These are phyloP conservation scores for Hymenoscyphus linearis DNA, from an alignment of 2,329 filamentous ascomycete genomes.

Conservation along the genomic window DNA sequence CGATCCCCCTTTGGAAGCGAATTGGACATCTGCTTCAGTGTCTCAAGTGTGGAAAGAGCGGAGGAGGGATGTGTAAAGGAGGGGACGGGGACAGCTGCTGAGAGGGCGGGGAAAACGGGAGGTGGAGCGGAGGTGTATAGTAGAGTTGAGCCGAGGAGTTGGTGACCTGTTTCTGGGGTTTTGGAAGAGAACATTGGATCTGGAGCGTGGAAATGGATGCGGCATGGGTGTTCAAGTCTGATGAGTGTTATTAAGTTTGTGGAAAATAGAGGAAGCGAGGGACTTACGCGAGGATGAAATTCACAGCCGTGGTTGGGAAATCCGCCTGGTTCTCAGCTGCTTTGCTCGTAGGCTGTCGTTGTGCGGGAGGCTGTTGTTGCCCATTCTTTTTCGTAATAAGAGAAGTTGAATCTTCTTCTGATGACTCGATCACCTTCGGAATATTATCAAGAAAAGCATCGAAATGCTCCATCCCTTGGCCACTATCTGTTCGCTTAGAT, in stretches of 20 bases:
- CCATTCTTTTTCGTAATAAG: not conserved
- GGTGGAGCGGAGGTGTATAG: slow-evolving; percentile 22
- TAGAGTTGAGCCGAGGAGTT: slow-evolving; percentile 26
- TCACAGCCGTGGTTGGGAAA: slow-evolving; percentile 23
- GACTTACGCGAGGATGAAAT: slow-evolving; percentile 29
- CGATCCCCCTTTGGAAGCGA: slow-evolving; percentile 21
- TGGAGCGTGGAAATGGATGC: slow-evolving; percentile 21
- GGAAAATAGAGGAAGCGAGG: not conserved
- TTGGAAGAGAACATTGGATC: slow-evolving; percentile 11
- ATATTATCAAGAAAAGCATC: not conserved
- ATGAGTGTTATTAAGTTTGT: not conserved
- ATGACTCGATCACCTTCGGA: slow-evolving; percentile 4
- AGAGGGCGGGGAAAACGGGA: slow-evolving; percentile 8
- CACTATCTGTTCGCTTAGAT: not conserved
- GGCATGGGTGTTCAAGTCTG: slow-evolving; percentile 27
- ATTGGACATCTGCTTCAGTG: slow-evolving; percentile 20
- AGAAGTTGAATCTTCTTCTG: not conserved
- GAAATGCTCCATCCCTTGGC: not conserved
- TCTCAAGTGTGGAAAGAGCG: slow-evolving; percentile 14
- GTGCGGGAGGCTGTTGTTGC: not conserved
- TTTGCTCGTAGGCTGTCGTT: not conserved
- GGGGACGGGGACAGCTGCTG: slow-evolving; percentile 3
- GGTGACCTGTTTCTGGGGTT: slow-evolving; percentile 18
- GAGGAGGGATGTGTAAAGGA: slow-evolving; percentile 10
- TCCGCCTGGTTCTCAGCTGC: slow-evolving; percentile 3